A percentile compares a stretch with the other conserved stretches of the same genome.
Evolutionary conservation across 2,329 filamentous ascomycete species (phyloP).

Genomic region (Aciculosporium take): DNA sequence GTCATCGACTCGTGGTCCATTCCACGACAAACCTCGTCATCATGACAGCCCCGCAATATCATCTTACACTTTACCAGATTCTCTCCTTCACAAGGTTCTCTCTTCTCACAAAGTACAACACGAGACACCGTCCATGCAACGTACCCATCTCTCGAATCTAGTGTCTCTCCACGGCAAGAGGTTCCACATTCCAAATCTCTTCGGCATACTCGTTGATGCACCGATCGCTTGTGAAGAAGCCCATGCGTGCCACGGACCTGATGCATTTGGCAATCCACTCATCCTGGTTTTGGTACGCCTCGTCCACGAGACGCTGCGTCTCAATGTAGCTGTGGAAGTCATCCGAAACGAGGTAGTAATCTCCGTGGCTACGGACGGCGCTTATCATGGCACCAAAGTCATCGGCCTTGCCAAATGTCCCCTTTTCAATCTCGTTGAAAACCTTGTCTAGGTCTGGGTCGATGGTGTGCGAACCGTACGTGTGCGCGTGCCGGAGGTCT

Average conservation of each 20-base stretch:
- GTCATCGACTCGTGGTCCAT: too few relatives aligned
- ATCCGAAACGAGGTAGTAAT: conserved; percentile 95
- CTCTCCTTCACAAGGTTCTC: not conserved
- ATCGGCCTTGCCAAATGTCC: conserved; percentile 64
- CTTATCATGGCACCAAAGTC: conserved; percentile 74
- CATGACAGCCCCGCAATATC: not conserved
- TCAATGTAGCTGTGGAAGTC: conserved; percentile 93
- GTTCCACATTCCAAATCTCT: conserved; percentile 93
- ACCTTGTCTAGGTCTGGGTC: conserved; percentile 67
- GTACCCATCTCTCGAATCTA: not conserved
- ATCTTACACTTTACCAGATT: too few relatives aligned
- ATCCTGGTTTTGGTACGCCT: conserved; percentile 82
- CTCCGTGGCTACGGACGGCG: conserved; percentile 80
- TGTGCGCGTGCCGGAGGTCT: conserved; percentile 80
- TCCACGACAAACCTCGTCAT: too few relatives aligned
- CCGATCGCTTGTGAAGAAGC: conserved; percentile 89
- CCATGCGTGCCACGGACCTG: conserved; percentile 79
- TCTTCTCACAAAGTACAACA: not conserved
- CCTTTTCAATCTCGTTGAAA: conserved; percentile 67
- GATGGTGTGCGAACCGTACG: conserved; percentile 65
- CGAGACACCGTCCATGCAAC: not conserved
- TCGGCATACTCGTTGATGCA: conserved; percentile 98
- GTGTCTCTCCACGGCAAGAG: conserved; percentile 35
- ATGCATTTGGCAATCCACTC: conserved; percentile 89
- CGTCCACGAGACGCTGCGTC: conserved; percentile 81